These are phyloP conservation scores for Schoenoplectus triqueter DNA, from an alignment of 202 grass and related monocot genomes.

Conservation along the genomic window DNA sequence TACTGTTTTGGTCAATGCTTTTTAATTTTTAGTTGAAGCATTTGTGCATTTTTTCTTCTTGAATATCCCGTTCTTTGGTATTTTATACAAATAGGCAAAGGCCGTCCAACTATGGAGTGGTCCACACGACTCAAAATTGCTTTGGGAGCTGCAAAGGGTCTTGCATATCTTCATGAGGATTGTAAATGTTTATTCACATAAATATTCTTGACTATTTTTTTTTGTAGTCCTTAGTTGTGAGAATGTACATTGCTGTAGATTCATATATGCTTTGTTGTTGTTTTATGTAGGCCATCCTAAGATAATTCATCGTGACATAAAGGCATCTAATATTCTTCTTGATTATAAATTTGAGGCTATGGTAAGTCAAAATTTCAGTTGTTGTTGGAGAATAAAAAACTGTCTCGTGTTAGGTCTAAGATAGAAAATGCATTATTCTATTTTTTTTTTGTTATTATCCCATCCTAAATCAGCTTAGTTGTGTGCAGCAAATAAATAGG, in stretches of 20 bases:
- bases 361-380: constrained; percentile 47
- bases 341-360: constrained; percentile 89
- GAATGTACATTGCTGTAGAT: background rate
- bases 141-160: constrained; percentile 88
- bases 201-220: constrained; percentile 2
- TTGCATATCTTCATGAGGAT: constrained; percentile 93
- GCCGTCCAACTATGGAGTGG: constrained; percentile 68
- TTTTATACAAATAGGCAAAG: constrained; percentile 56
- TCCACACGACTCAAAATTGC: constrained; percentile 74
- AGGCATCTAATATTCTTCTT: constrained; percentile 96
- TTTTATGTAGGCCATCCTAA: constrained; percentile 82
- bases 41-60: background rate
- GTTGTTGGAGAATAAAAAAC: background rate
- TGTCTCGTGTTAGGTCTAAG: background rate
- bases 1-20: constrained; percentile 17
- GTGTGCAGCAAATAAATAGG: background rate
- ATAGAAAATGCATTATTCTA: constrained; percentile 7
- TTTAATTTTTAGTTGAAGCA: constrained; percentile 17
- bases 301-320: constrained; percentile 98
- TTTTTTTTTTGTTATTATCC: background rate
- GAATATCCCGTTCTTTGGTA: constrained; percentile 28
- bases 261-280: constrained; percentile 16
- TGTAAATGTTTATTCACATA: constrained; percentile 59
- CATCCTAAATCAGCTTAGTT: background rate
- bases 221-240: constrained; percentile 3